A percentile compares a stretch with the other conserved stretches of the same genome.
Evolutionary conservation across 495 filamentous ascomycete genomes (phyloP).

Genomic region (Aspergillus baeticus): DNA sequence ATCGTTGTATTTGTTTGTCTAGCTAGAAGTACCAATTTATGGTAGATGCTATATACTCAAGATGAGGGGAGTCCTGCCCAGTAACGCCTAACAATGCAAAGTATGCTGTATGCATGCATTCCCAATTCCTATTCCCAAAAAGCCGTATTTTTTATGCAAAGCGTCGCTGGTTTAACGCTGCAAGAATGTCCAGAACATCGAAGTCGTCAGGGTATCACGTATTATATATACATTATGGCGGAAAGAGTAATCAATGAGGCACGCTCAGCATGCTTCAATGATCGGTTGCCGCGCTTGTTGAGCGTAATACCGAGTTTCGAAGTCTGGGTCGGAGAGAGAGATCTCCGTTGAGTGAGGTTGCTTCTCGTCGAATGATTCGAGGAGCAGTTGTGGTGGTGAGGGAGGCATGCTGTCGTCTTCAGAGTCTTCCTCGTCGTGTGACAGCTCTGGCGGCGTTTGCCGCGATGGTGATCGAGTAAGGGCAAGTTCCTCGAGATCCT

Average conservation of each 20-base stretch:
- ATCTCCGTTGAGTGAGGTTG: conserved; percentile 53
- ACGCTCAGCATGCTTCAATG: conserved; percentile 43
- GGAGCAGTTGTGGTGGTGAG: conserved; percentile 69
- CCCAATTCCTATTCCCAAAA: neutral
- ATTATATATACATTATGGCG: conserved; percentile 10
- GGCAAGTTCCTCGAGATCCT: conserved; percentile 64
- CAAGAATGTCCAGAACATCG: neutral
- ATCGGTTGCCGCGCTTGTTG: conserved; percentile 43
- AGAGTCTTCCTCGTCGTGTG: conserved; percentile 65
- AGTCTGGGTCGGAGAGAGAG: conserved; percentile 41
- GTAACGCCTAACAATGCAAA: conserved; percentile 7
- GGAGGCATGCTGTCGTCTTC: conserved; percentile 77
- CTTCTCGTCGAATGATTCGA: conserved; percentile 72
- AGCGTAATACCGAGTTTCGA: conserved; percentile 62
- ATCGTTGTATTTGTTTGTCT: too few species aligned
- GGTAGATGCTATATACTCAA: conserved; percentile 2
- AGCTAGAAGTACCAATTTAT: neutral
- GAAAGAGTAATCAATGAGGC: conserved; percentile 8
- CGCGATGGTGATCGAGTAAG: conserved; percentile 73
- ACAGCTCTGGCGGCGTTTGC: conserved; percentile 75
- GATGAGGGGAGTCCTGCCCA: neutral
- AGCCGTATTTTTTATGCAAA: neutral
- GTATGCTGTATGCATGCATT: neutral
- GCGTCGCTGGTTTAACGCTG: conserved; percentile 3
- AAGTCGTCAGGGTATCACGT: conserved; percentile 11